phyloP scores from a whole-genome alignment of 116 monocot genomes.

The Papilionanthe hybrid region DNA sequence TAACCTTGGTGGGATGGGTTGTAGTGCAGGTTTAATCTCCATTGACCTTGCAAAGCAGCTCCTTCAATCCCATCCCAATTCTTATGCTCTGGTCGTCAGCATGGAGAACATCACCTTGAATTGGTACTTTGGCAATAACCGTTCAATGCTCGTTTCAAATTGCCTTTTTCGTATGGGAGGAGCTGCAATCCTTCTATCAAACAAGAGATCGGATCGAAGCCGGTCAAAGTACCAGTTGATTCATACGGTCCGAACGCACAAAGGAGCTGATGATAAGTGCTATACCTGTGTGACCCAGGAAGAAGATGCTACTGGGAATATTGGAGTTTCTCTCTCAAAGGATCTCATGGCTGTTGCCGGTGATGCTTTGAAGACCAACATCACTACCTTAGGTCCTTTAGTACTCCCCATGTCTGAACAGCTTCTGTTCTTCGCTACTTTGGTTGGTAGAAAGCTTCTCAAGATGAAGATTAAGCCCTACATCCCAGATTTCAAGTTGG shows the following conservation, averaged over 20 bases:
- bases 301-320: conserved; percentile 44
- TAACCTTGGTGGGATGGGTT: conserved; percentile 81
- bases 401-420: conserved; percentile 68
- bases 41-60: conserved; percentile 69
- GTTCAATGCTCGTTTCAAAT: conserved; percentile 75
- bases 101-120: conserved; percentile 83
- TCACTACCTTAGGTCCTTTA: conserved; percentile 69
- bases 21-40: conserved; percentile 70
- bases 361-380: conserved; percentile 73
- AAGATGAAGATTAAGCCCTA: conserved; percentile 76
- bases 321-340: conserved; percentile 73
- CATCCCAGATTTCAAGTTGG: conserved; percentile 60
- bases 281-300: conserved; percentile 64
- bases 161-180: conserved; percentile 86
- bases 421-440: conserved; percentile 60
- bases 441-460: conserved; percentile 58
- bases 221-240: conserved; percentile 68
- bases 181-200: conserved; percentile 66
- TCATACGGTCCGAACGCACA: conserved; percentile 70
- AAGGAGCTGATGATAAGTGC: conserved; percentile 62
- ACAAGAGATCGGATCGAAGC: conserved; percentile 43
- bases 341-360: conserved; percentile 68
- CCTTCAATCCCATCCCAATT: conserved; percentile 59
- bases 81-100: conserved; percentile 66
- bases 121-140: conserved; percentile 75